Evolutionary conservation across 208 protist genomes (phyloP).

Genomic region (Phytomonas sp.): DNA sequence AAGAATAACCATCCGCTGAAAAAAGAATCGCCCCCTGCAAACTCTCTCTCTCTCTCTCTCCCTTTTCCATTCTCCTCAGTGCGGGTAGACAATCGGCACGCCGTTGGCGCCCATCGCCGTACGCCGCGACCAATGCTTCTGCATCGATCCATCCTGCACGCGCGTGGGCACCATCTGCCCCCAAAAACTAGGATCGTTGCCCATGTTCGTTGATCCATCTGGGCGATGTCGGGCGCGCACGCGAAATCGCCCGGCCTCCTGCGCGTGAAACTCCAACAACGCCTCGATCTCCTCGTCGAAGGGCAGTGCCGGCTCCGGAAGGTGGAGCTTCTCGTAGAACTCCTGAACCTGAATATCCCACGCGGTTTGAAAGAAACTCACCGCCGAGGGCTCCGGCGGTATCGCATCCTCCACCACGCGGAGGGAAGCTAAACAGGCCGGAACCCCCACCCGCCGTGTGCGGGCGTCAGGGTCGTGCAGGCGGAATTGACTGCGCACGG

Average conservation of each 20-base stretch:
- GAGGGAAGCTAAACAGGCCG: conserved; percentile 29
- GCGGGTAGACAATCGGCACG: conserved; percentile 47
- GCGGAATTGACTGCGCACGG: conserved; percentile 43
- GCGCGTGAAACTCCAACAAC: conserved; percentile 75
- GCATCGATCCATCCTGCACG: conserved; percentile 66
- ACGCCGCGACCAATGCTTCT: conserved; percentile 64
- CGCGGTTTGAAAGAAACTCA: conserved; percentile 85
- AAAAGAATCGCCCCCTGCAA: background rate
- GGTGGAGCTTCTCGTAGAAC: conserved; percentile 68
- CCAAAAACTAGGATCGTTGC: conserved; percentile 78
- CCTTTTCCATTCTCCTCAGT: conserved; percentile 10
- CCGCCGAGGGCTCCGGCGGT: conserved; percentile 40
- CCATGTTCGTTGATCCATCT: conserved; percentile 80
- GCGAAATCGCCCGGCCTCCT: conserved; percentile 39
- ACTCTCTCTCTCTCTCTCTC: background rate
- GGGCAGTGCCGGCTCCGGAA: conserved; percentile 69
- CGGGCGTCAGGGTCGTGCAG: conserved; percentile 32
- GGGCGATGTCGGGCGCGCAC: conserved; percentile 78
- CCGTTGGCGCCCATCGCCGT: conserved; percentile 66
- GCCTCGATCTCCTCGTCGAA: conserved; percentile 70
- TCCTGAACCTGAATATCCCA: conserved; percentile 92
- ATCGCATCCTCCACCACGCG: conserved; percentile 44
- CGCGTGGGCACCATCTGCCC: conserved; percentile 38
- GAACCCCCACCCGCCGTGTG: background rate
- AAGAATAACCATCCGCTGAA: conserved; percentile 8